Conservation (phyloP, 176 grass and related monocot species). For the Aegilops bicornis region DNA sequence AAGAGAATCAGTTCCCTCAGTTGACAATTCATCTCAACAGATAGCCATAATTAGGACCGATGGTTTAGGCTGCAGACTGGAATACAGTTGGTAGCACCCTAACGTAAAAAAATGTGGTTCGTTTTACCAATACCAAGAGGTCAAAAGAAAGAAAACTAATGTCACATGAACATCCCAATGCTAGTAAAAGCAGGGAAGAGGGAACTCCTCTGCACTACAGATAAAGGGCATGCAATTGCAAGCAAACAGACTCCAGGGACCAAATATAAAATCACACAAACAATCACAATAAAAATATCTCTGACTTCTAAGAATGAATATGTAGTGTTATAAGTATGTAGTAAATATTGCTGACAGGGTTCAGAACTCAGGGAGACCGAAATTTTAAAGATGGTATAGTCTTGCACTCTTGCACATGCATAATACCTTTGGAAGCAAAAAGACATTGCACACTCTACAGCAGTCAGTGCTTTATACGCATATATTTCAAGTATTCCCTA, state of each 20-base stretch:
- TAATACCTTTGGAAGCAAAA: neutral
- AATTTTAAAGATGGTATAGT: neutral
- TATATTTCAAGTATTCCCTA: neutral
- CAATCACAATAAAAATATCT: neutral
- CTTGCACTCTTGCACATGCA: neutral
- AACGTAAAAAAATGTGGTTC: neutral
- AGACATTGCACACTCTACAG: neutral
- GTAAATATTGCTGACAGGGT: neutral
- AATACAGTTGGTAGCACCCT: neutral
- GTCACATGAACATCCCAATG: neutral
- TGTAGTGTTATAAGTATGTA: neutral
- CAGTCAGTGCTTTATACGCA: neutral
- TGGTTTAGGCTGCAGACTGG: neutral
- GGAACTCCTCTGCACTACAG: neutral
- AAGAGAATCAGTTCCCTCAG: neutral
- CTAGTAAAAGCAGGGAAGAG: constrained; percentile 1
- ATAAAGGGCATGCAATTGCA: neutral
- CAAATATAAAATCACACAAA: neutral
- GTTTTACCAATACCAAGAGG: neutral
- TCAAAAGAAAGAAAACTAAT: neutral
- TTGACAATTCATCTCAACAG: neutral
- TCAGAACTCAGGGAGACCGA: neutral
- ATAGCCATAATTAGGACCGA: neutral
- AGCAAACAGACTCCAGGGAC: neutral
- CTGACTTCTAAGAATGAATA: neutral